phyloP scores from a whole-genome alignment of 257 asterid genomes.

The Capsicum chinense region DNA sequence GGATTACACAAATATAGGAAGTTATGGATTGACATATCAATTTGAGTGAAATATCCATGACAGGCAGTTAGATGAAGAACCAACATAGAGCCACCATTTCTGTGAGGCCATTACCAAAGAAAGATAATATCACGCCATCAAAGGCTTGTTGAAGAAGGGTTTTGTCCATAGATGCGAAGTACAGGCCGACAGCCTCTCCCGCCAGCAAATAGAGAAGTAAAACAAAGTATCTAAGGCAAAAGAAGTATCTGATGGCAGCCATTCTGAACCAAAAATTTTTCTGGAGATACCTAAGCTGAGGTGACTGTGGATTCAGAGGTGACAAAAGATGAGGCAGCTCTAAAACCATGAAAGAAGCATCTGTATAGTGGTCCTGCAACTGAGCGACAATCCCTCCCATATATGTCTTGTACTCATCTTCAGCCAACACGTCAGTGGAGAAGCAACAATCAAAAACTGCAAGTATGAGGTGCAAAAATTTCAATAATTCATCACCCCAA shows the following conservation, averaged over 20 bases:
- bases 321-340: constrained; percentile 96
- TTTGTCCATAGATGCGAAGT: constrained; percentile 89
- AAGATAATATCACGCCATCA: constrained; percentile 39
- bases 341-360: constrained; percentile 98
- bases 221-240: constrained; percentile 80
- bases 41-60: too few species aligned
- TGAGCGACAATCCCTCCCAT: constrained; percentile 95
- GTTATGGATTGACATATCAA: too few species aligned
- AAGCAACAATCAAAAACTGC: constrained; percentile 99
- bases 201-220: constrained; percentile 68
- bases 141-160: constrained; percentile 69
- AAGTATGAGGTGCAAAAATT: constrained; percentile 24
- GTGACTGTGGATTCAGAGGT: constrained; percentile 95
- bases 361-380: constrained; percentile 95
- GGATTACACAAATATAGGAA: too few species aligned
- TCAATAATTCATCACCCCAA: constrained; percentile 2
- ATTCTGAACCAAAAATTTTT: constrained; percentile 76
- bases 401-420: constrained; percentile 86
- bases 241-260: constrained; percentile 93
- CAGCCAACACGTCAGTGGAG: constrained; percentile 87
- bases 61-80: too few species aligned
- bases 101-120: constrained; percentile 44
- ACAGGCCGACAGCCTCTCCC: constrained; percentile 92
- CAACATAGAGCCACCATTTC: too few species aligned
- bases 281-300: constrained; percentile 98